Evolutionary conservation across 768 basidiomycete genomes (phyloP), one percentile per base, ranked within the genome.

Genomic region (Neoboletus magnificus): DNA sequence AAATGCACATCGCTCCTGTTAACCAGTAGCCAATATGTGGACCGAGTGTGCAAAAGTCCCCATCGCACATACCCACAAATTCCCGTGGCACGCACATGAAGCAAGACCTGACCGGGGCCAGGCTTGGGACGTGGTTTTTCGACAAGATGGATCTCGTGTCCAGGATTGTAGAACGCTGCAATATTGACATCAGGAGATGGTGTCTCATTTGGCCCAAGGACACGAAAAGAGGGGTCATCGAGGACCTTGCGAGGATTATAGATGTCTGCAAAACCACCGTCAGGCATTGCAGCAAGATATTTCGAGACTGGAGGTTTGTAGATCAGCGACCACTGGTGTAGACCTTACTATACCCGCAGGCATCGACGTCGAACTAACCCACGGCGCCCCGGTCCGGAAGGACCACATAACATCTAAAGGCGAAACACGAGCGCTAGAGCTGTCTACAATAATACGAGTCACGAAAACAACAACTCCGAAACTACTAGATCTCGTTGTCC

Each of bases 1-100:
- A 87, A 86, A 65, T 87, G 85, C 60, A 87, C 82, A 56, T 87
- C 85, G 45, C 83, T 86, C 76, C 85, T 86, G 53, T 54, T 32
- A 23, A 52, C 30, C 47, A 15, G 47, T 18, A 37, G 1, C 15
- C 22, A 39, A 29, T 5, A 13, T 29, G 48, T 30, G 29, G 15
- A 41, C 48, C 15, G 25, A 40, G 25, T n/a, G 40, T 5, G 13
- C 20, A 39, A 45, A 27, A 27, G 16, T 37, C 16, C 27, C 9
- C 18, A 52, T 41, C 48, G 16, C 25, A 69, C 80, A 50, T 61
- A 82, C 85, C 86, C 85, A 62, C 85, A 87, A 39, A 86, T 86
- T 1, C 86, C 85, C 15, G 84, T 87, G 10, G 85, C 82, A 43
- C 82, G 79, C 40, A 87, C 83, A 61, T 85, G 83, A 10, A 87